These are phyloP conservation scores for Mortierella sp. DNA, from an alignment of 371 early-diverging fungal genomes.

Conservation along the genomic window DNA sequence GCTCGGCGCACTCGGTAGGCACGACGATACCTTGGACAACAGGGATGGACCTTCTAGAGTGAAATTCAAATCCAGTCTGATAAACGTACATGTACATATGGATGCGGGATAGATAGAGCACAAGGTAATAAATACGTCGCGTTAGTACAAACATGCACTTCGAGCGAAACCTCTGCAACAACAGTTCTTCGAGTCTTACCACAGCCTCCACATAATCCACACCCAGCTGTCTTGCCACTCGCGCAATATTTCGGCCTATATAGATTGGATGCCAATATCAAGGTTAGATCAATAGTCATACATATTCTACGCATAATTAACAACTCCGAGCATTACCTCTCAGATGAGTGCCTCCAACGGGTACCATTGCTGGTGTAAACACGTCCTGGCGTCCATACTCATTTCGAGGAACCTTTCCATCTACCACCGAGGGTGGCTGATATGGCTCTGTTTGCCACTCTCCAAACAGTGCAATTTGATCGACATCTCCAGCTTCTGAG, in stretches of 20 bases:
- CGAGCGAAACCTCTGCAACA: no score
- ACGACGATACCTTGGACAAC: conserved; percentile 81
- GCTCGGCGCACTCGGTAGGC: conserved; percentile 64
- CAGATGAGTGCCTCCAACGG: conserved; percentile 84
- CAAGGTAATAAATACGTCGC: conserved; percentile 8
- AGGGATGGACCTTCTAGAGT: conserved; percentile 72
- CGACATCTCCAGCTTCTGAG: conserved; percentile 3
- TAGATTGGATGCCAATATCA: background rate
- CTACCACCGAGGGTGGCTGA: conserved; percentile 70
- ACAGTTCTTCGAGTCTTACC: conserved; percentile 55
- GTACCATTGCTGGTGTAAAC: conserved; percentile 86
- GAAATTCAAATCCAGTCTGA: conserved; percentile 82
- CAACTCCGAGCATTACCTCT: conserved; percentile 60
- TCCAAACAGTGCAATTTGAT: conserved; percentile 72
- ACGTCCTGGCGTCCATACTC: conserved; percentile 85
- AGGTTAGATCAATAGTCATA: background rate
- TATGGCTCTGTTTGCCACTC: conserved; percentile 89
- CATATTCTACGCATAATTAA: background rate
- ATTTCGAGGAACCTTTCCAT: conserved; percentile 87
- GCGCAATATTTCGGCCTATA: conserved; percentile 61
- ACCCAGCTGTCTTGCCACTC: conserved; percentile 75
- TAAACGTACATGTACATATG: no score
- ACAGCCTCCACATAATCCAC: conserved; percentile 88
- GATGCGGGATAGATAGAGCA: no score
- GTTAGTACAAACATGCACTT: no score